phyloP scores from a whole-genome alignment of 129 eudicot genomes.

The Pseudognaphalium luteoalbum region DNA sequence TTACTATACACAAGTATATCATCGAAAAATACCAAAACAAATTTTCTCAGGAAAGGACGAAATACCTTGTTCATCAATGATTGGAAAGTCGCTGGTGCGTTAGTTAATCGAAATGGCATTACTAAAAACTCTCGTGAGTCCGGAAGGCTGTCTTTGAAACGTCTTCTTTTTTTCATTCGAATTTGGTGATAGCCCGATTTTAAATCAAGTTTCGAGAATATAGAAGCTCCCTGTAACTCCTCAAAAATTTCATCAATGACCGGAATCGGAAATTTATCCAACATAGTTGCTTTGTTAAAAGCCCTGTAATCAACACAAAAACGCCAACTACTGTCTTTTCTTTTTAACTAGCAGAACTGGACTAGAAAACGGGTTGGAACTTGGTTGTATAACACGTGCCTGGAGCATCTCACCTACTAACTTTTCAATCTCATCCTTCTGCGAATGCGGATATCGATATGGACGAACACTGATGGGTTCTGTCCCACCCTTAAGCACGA shows the following conservation, averaged over 20 bases:
- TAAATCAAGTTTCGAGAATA: not conserved
- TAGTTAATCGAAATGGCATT: not conserved
- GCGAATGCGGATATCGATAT: not conserved
- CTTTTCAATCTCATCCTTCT: not conserved
- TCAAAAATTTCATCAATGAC: not conserved
- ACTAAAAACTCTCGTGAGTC: not conserved
- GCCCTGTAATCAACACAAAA: not conserved
- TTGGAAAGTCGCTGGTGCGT: too few relatives aligned
- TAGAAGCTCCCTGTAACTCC: not conserved
- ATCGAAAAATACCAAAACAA: too few relatives aligned
- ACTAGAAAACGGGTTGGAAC: not conserved
- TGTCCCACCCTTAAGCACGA: not conserved
- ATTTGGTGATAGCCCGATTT: not conserved
- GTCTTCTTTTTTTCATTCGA: not conserved
- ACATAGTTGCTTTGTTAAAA: not conserved
- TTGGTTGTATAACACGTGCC: not conserved
- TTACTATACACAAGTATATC: too few relatives aligned
- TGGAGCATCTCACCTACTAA: not conserved
- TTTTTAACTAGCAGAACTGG: not conserved
- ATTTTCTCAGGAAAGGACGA: too few relatives aligned
- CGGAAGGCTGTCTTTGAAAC: not conserved
- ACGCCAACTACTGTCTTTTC: not conserved
- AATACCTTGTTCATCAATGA: too few relatives aligned
- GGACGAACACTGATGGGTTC: not conserved
- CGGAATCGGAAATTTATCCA: not conserved